Evolutionary conservation across 2,329 filamentous ascomycete genomes (phyloP).

Genomic region (Trichothecium roseum): DNA sequence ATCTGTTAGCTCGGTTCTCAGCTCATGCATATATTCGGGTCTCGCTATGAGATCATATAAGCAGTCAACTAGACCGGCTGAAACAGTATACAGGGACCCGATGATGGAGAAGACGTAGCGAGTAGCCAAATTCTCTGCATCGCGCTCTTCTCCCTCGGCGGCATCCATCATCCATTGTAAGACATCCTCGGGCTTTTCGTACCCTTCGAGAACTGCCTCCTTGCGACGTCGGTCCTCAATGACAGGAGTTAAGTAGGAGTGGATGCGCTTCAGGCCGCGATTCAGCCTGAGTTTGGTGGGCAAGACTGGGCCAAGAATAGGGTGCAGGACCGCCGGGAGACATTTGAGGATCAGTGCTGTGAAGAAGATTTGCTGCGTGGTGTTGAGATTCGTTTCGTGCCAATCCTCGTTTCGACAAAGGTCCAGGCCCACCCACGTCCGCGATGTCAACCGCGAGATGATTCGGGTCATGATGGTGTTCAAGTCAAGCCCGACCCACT

Average conservation of each 20-base stretch:
- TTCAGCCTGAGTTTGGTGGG: not conserved
- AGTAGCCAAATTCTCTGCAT: not conserved
- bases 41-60: constrained; percentile 31
- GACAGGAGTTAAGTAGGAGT: not conserved
- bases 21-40: constrained; percentile 34
- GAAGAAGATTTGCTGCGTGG: not conserved
- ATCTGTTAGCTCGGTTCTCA: constrained; percentile 36
- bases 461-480: not conserved
- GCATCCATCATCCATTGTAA: not conserved
- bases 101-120: not conserved
- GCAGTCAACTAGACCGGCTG: not conserved
- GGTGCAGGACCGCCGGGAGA: not conserved
- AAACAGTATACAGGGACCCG: not conserved
- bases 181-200: not conserved
- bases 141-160: not conserved
- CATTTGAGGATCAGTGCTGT: not conserved
- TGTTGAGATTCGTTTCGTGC: not conserved
- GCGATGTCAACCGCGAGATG: not conserved
- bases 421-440: not conserved
- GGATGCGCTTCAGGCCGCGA: not conserved
- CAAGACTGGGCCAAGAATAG: not conserved
- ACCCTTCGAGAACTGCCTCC: not conserved
- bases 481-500: not conserved
- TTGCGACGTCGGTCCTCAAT: too few relatives aligned
- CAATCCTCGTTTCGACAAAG: not conserved